These are phyloP conservation scores for Exophiala sp. DNA, from an alignment of 2,329 filamentous ascomycete genomes.

Conservation along the genomic window DNA sequence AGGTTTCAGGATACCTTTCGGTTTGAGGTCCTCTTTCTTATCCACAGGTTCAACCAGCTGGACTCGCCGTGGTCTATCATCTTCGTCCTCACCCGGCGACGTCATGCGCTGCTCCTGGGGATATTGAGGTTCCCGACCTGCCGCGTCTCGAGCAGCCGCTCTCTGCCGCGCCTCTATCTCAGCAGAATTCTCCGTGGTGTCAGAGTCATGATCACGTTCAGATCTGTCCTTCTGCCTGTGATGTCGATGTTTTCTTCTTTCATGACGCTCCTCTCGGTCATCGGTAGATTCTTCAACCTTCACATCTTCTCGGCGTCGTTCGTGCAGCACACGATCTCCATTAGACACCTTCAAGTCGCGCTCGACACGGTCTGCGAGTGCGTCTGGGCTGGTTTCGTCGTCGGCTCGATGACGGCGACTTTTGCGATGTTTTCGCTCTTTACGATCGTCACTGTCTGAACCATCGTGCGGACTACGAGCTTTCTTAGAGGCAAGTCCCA, in stretches of 20 bases:
- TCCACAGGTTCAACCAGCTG: slow-evolving; percentile 66
- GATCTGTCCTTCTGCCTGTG: slow-evolving; percentile 16
- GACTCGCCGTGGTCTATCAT: slow-evolving; percentile 23
- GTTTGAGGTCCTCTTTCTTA: slow-evolving; percentile 60
- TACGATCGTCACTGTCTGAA: slow-evolving; percentile 25
- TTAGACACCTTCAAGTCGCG: slow-evolving; percentile 16
- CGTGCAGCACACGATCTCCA: slow-evolving; percentile 11
- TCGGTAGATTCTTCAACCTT: slow-evolving; percentile 8
- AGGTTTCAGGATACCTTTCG: slow-evolving; percentile 81
- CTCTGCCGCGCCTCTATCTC: slow-evolving; percentile 17
- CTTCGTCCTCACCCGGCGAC: slow-evolving; percentile 27
- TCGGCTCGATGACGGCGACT: slow-evolving; percentile 15
- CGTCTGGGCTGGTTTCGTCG: slow-evolving; percentile 18
- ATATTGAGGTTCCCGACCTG: slow-evolving; percentile 5
- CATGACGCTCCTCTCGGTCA: slow-evolving; percentile 15
- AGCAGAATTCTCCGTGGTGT: slow-evolving; percentile 18
- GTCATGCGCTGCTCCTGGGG: slow-evolving; percentile 18
- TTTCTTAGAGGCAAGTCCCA: slow-evolving; percentile 18
- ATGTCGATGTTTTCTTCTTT: slow-evolving; percentile 17
- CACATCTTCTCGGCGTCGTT: slow-evolving; percentile 15
- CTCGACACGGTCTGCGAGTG: slow-evolving; percentile 16
- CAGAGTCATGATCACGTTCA: slow-evolving; percentile 17
- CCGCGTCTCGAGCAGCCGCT: slow-evolving; percentile 14
- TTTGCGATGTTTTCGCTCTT: slow-evolving; percentile 22
- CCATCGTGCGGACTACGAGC: slow-evolving; percentile 17